Evolutionary conservation across 805 yeast species (phyloP), one percentile per base, ranked within the genome.

Genomic region (Allodekkera sacchari): DNA sequence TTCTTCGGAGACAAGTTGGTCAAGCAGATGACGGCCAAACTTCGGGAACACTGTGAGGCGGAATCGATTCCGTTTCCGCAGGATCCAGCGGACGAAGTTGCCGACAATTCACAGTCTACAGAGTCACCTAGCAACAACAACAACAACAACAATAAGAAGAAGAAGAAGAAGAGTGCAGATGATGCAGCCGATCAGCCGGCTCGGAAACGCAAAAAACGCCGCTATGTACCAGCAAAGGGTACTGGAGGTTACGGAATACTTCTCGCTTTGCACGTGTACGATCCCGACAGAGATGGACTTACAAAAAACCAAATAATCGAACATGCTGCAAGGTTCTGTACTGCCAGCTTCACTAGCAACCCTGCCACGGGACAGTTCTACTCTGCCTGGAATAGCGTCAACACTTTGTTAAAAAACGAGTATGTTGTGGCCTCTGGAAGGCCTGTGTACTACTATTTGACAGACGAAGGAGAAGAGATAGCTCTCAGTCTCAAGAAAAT

Each of bases 161-260:
- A 13, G 25, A 10, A 22, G 14, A 25, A 18, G 35, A 32, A 17
- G n/a, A 18, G 25, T 13, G 28, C 28, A 13, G 15, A 32, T 22
- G 15, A 19, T 7, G 13, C 23, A 4, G 21, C 13, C n/a, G 27
- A 23, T 6, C 21, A 19, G 5, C 14, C 6, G 11, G 19, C 17
- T 11, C 19, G 13, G 7, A 27, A 21, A 24, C 26, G 15, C 20
- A 24, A 21, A 21, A 24, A 32, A 25, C 16, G 27, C 27, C 38
- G 26, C 15, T 85, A 82, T 51, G 66, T 85, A 1, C 96, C 96
- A 0, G 66, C 63, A 29, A 73, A 74, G 38, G 58, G 88, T 22
- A 74, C 92, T 0, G 96, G 96, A 2, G 94, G 83, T 0, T 88
- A 83, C 58, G 95, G 92, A 0, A 80, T 87, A 7, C 45, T 87